Evolutionary conservation across 2,329 filamentous ascomycete species (phyloP).

Genomic region (Exophiala phaeomuriformis): DNA sequence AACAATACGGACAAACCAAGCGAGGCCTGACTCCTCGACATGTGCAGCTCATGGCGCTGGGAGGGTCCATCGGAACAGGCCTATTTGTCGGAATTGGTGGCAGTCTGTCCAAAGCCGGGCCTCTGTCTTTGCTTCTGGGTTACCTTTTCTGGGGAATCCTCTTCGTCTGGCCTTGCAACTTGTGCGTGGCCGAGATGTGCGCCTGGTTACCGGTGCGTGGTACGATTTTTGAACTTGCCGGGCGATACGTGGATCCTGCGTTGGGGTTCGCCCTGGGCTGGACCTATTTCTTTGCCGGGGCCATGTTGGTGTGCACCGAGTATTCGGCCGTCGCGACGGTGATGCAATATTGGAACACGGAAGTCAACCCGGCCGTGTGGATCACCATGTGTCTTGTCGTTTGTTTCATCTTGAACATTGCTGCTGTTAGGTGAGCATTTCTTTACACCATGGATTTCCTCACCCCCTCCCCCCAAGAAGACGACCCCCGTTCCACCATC

Average conservation of each 20-base stretch:
- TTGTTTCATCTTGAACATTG: slow-evolving; percentile 54
- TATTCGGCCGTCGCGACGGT: slow-evolving; percentile 41
- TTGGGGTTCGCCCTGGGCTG: slow-evolving; percentile 42
- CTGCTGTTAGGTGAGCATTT: slow-evolving; percentile 52
- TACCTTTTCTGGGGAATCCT: slow-evolving; percentile 31
- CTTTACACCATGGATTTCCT: neutral
- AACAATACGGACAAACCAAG: slow-evolving; percentile 27
- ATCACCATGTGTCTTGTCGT: slow-evolving; percentile 38
- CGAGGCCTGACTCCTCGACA: slow-evolving; percentile 34
- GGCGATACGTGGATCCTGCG: slow-evolving; percentile 37
- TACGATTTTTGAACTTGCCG: slow-evolving; percentile 35
- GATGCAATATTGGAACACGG: slow-evolving; percentile 41
- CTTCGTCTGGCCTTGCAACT: slow-evolving; percentile 31
- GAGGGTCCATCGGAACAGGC: slow-evolving; percentile 34
- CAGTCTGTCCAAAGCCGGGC: slow-evolving; percentile 32
- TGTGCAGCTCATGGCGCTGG: slow-evolving; percentile 37
- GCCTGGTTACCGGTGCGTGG: slow-evolving; percentile 37
- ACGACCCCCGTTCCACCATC: neutral
- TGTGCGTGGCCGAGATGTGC: slow-evolving; percentile 40
- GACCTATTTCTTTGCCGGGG: slow-evolving; percentile 43
- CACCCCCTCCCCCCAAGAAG: too few relatives aligned
- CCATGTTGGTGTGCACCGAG: slow-evolving; percentile 43
- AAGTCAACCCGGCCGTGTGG: slow-evolving; percentile 38
- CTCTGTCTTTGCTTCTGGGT: slow-evolving; percentile 32
- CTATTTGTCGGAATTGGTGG: slow-evolving; percentile 35